Percentiles rank a stretch among this genome's conserved stretches.
Conservation (phyloP, 371 early-diverging fungal species). For the Actinomortierella wolfii region DNA sequence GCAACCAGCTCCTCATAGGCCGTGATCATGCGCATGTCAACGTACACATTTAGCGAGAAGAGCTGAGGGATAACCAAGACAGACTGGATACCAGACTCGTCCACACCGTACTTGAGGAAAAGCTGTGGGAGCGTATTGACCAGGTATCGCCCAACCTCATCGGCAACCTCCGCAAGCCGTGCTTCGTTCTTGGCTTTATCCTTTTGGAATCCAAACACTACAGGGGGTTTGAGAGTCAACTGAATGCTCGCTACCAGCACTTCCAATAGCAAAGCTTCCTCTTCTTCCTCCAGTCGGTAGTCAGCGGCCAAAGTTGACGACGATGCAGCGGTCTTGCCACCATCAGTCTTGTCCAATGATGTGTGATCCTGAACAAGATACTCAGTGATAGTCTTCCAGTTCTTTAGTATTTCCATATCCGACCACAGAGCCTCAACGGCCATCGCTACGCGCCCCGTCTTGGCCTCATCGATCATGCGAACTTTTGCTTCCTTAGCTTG, state of each 20-base stretch:
- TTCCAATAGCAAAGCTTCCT: constrained; percentile 66
- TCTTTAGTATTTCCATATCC: constrained; percentile 52
- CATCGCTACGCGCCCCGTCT: constrained; percentile 46
- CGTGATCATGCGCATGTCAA: constrained; percentile 68
- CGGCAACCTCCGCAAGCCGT: constrained; percentile 40
- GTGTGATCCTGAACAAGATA: constrained; percentile 67
- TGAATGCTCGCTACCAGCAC: constrained; percentile 54
- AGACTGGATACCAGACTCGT: constrained; percentile 56
- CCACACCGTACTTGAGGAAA: constrained; percentile 69
- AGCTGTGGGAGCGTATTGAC: constrained; percentile 62
- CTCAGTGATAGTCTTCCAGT: constrained; percentile 61
- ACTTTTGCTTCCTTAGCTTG: constrained; percentile 21
- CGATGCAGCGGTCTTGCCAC: constrained; percentile 6
- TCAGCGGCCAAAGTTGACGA: constrained; percentile 37
- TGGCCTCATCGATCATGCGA: constrained; percentile 40
- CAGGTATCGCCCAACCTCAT: constrained; percentile 61
- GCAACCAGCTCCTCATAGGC: constrained; percentile 67
- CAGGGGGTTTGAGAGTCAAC: constrained; percentile 42
- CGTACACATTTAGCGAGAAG: constrained; percentile 65
- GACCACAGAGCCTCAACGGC: constrained; percentile 65
- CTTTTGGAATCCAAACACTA: constrained; percentile 30
- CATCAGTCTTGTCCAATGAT: constrained; percentile 8
- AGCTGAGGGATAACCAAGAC: constrained; percentile 59
- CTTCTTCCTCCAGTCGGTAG: constrained; percentile 61
- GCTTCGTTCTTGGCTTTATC: constrained; percentile 44